Percentiles rank a stretch among this genome's conserved stretches.
phyloP scores from a whole-genome alignment of 2,329 filamentous ascomycete species.

The Karstenula rhodostoma region DNA sequence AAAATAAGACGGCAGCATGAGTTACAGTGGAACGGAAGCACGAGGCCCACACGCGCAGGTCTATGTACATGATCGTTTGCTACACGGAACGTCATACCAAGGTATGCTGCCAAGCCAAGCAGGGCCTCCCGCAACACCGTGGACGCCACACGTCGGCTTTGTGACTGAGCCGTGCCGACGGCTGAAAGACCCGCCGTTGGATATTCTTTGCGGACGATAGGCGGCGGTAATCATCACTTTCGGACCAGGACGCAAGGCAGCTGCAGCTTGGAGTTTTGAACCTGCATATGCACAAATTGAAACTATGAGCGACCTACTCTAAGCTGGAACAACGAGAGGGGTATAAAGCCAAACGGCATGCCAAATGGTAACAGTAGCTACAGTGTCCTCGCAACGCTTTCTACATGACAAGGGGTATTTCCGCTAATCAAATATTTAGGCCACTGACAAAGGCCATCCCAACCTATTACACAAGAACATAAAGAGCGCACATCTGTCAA shows the following conservation, averaged over 20 bases:
- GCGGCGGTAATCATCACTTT: not conserved
- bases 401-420: slow-evolving; percentile 1
- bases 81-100: slow-evolving; percentile 11
- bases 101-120: not conserved
- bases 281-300: not conserved
- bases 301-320: slow-evolving; percentile 8
- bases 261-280: not conserved
- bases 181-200: slow-evolving; percentile 1
- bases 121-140: not conserved
- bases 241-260: not conserved
- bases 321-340: slow-evolving; percentile 12
- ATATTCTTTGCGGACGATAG: slow-evolving; percentile 1
- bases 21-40: not conserved
- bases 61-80: not conserved
- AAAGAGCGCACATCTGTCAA: slow-evolving; percentile 49
- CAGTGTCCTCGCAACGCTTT: slow-evolving; percentile 7
- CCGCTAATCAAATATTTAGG: not conserved
- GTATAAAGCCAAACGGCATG: slow-evolving; percentile 14
- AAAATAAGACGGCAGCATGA: not conserved
- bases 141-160: not conserved
- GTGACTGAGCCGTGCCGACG: not conserved
- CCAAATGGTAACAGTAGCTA: not conserved
- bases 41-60: slow-evolving; percentile 5
- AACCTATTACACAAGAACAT: slow-evolving; percentile 45
- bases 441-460: slow-evolving; percentile 1